These are phyloP conservation scores for Sanguinoderma infundibulare DNA, from an alignment of 1,284 basidiomycete species.

Conservation along the genomic window DNA sequence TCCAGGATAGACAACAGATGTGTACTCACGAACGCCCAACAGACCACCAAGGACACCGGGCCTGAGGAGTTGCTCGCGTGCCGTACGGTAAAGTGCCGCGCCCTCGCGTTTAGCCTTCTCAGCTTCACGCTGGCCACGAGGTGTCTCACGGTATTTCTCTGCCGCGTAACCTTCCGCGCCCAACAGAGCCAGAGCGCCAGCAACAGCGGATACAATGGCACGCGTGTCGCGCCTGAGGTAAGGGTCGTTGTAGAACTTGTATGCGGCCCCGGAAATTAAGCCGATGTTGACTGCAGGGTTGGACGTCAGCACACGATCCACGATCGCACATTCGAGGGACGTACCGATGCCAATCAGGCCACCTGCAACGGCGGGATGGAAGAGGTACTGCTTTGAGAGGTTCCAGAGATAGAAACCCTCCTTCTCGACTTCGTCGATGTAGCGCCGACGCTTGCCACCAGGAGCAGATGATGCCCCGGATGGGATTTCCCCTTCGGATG, in stretches of 20 bases:
- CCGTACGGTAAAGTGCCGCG: conserved; percentile 59
- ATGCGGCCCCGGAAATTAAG: conserved; percentile 64
- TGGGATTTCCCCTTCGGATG: conserved; percentile 35
- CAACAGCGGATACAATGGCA: conserved; percentile 56
- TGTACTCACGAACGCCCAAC: conserved; percentile 60
- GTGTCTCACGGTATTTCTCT: conserved; percentile 66
- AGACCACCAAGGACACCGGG: conserved; percentile 73
- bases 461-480: conserved; percentile 19
- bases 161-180: conserved; percentile 67
- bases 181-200: conserved; percentile 59
- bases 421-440: conserved; percentile 54
- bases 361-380: conserved; percentile 74
- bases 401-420: conserved; percentile 61
- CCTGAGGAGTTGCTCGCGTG: conserved; percentile 65
- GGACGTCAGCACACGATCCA: background rate
- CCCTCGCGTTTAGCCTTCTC: conserved; percentile 65
- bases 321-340: conserved; percentile 29
- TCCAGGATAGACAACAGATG: background rate
- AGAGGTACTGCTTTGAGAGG: conserved; percentile 59
- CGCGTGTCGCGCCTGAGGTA: conserved; percentile 64
- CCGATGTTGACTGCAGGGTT: conserved; percentile 69
- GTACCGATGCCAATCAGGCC: conserved; percentile 73
- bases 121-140: conserved; percentile 61
- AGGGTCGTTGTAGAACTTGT: conserved; percentile 70
- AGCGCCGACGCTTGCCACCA: conserved; percentile 34